Evolutionary conservation across 805 yeast genomes (phyloP), one percentile per base, ranked within the genome.

Genomic region (Kodamaea neixiangensis): DNA sequence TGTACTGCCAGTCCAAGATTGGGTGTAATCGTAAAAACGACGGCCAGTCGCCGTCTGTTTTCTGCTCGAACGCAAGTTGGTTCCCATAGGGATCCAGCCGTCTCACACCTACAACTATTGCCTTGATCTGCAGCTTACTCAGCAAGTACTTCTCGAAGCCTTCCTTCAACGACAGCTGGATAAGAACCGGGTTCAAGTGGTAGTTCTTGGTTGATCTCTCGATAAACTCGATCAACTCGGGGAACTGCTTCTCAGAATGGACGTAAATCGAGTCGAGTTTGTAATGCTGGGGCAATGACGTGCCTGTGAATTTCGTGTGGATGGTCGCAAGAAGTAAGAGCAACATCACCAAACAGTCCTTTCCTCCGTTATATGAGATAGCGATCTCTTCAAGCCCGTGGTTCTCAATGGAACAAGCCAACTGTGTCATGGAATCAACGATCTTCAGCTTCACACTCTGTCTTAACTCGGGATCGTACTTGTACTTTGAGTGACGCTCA

Each of bases 31-130:
- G 70, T 55, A 85, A 68, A 63, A 94, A 93, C 21, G 76, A 71
- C 3, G 99, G 99, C 98, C 98, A 94, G 51, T 90, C 84, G 52
- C 84, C 85, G 62, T 93, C 97, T 0, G 99, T 94, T 37, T 62
- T 67, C 62, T 90, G 96, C 47, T 89, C 78, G 42, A 79, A 76
- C 21, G 71, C 54, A 43, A 93, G 71, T 17, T 71, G 58, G 2
- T 71, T 73, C 0, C 96, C 94, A 66, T 78, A 88, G 0, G 99
- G 98, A 64, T 94, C 99, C 2, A 89, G 82, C 50, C 87, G 77
- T 49, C 99, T 76, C 25, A 90, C 89, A 0, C 99, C 99, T 3
- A 94, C 93, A 21, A 93, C 76, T 0, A 94, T 84, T 2, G 93
- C 86, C 60, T 81, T 78, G n/a, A 89, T 73, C 3, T 73, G 58